phyloP scores from a whole-genome alignment of 2,329 filamentous ascomycete species.

The Cercospora sp. region DNA sequence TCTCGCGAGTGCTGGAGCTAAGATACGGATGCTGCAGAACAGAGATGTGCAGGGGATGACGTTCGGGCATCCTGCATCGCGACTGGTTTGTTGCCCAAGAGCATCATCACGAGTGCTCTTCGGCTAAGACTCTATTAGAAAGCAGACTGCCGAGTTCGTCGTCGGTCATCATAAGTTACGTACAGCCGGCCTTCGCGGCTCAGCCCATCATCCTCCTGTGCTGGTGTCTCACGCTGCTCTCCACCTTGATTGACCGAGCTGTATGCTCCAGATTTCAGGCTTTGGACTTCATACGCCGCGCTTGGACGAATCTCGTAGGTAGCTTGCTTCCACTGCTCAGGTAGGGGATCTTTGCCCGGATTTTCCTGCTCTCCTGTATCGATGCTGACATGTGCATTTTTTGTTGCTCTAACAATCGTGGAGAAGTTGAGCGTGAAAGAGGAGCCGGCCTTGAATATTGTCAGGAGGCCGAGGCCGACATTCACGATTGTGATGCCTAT shows the following conservation, averaged over 20 bases:
- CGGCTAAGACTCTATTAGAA: too few species aligned
- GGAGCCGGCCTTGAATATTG: constrained; percentile 12
- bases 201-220: too few species aligned
- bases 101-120: too few species aligned
- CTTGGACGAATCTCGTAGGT: not conserved
- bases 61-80: too few species aligned
- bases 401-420: constrained; percentile 16
- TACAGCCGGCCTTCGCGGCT: too few species aligned
- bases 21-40: too few species aligned
- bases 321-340: not conserved
- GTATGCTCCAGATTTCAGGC: not conserved
- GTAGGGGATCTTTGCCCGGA: constrained; percentile 10
- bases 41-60: too few species aligned
- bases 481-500: constrained; percentile 16
- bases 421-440: constrained; percentile 25
- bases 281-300: not conserved
- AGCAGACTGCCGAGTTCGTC: too few species aligned
- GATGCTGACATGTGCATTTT: not conserved
- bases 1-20: too few species aligned
- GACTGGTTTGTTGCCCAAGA: too few species aligned
- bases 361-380: not conserved
- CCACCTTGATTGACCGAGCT: not conserved
- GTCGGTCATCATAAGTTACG: too few species aligned
- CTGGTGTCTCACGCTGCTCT: too few species aligned
- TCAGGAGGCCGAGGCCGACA: constrained; percentile 11